Base-by-base conservation (phyloP, 1,284 basidiomycete species). In the Trichosporon faecale region DNA sequence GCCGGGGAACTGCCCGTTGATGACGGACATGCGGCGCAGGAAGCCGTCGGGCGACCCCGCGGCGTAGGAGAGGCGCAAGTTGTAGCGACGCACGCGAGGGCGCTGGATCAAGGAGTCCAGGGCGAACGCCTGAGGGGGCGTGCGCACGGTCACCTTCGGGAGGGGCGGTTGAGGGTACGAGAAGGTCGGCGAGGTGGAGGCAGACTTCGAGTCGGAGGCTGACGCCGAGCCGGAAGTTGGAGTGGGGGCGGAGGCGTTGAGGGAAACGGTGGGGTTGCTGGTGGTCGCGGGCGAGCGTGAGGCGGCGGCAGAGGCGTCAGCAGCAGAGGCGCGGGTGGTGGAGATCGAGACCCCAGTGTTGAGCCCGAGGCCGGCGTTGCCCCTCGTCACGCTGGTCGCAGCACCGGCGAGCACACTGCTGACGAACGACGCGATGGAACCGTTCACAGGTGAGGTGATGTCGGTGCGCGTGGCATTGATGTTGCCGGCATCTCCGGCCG, bases 1-100 rank as follows among this genome's bases (percentile, higher is more conserved):
- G 14, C 73, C 79, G 2, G 70, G 72, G 68, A 46, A 74, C 63
- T 71, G 67, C 9, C 40, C 52, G 66, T 74, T 74, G 73, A 74
- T 67, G 11, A 64, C 64, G 18, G 31, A 64, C 68, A 74, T 70
- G 25, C 31, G 21, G 21, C 73, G 70, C 6, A 63, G 55, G 68
- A 72, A 71, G 9, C 73, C 73, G 14, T 69, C 69, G 0, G 70
- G 73, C 9, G 67, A 60, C 6, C 70, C 73, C 0, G 27, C 12
- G 3, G 57, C 67, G 25, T 68, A 67, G 2, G 66, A 49, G 6
- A 74, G 37, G 49, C 33, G 64, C 18, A 73, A 27, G 9, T 18
- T 65, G 67, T 66, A 71, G 7, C 8, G 16, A 8, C 66, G 66
- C 9, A 68, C 71, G 3, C 21, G 46, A 2, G 66, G 57, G 11